Base-by-base conservation (phyloP, 805 yeast species). In the Monosporozyma solicola region DNA sequence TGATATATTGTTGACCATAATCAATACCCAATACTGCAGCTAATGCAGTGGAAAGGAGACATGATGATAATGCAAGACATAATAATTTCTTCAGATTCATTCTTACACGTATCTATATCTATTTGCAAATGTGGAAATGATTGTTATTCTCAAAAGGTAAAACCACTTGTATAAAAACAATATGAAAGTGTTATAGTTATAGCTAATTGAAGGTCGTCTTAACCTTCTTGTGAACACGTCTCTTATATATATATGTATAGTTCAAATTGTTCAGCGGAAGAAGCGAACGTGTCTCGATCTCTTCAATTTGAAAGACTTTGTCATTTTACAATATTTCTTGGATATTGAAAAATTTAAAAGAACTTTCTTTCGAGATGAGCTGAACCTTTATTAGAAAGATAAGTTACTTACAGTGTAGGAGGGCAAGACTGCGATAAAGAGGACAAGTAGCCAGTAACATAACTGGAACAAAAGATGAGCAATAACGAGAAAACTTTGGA, bases 21-120 rank as follows among this genome's bases (percentile, higher is more conserved):
- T 94, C 99, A 41, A 94, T 74, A 24, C 97, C 98, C 49, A 94
- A 72, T 9, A 94, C 78, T 2, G 97, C 92, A 10, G 57, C 55
- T 2, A 39, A 37, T 1, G 46, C 53, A 10, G 47, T n/a, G 27
- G 37, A 47, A 5, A 35, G 22, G 5, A 35, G 3, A 13, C 46
- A 43, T 24, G 46, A 41, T 20, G 44, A 20, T 11, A 41, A 24
- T 24, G 25, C 31, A 24, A 43, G 16, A 13, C 31, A 43, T 7
- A 24, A 24, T 43, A 43, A 10, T 11, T 43, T 43, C 9, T 43
- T 43, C 29, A 22, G 8, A 43, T 22, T 43, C 46, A 43, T 43
- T 43, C 25, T 16, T 39, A 16, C 16, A 13, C 16, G n/a, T 15
- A 6, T 35, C 16, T 35, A 35, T 32, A 32, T 35, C 13, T 35